phyloP scores from a whole-genome alignment of 208 protist genomes.

The Trichomonas tenax region DNA sequence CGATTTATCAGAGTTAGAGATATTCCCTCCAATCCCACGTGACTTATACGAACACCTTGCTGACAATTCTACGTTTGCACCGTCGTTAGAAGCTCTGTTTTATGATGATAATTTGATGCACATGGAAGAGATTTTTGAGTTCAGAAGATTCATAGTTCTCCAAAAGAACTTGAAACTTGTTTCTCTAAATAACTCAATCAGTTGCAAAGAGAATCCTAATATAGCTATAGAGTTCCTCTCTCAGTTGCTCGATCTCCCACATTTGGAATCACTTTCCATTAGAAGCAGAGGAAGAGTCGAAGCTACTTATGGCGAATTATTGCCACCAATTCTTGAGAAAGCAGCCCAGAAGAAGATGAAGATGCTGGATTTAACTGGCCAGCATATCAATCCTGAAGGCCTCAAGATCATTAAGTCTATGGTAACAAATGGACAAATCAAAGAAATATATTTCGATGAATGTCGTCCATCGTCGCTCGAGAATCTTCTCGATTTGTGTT shows the following conservation, averaged over 20 bases:
- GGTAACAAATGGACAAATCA: background rate
- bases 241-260: background rate
- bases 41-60: background rate
- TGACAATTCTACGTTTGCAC: background rate
- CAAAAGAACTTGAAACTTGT: background rate
- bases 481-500: background rate
- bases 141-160: background rate
- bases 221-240: background rate
- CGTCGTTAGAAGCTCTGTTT: background rate
- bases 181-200: background rate
- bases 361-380: background rate
- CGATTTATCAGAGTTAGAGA: background rate
- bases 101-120: background rate
- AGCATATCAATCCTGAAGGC: background rate
- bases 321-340: background rate
- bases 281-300: background rate
- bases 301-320: background rate
- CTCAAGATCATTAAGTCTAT: background rate
- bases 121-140: background rate
- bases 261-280: background rate
- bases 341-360: background rate
- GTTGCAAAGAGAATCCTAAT: background rate
- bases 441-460: background rate
- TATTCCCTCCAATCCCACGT: background rate
- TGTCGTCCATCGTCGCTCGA: background rate